Percentiles rank a stretch among this genome's conserved stretches.
phyloP scores from a whole-genome alignment of 2,329 filamentous ascomycete genomes.

The Emmonsiellopsis sp. region DNA sequence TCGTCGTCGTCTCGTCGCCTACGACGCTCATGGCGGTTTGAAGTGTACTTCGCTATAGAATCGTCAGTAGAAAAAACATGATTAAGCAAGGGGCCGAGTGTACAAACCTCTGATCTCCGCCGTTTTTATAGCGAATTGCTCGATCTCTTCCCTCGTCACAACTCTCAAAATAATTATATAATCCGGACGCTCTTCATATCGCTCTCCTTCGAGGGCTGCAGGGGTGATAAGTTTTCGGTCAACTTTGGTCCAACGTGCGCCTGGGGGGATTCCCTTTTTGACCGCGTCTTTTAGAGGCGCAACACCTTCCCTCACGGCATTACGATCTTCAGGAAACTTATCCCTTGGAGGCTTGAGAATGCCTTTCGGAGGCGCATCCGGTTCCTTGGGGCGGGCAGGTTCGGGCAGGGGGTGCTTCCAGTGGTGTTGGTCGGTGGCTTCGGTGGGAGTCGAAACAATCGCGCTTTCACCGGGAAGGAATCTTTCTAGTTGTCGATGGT shows the following conservation, averaged over 20 bases:
- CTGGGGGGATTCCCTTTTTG: constrained; percentile 63
- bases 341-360: constrained; percentile 76
- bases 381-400: constrained; percentile 37
- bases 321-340: constrained; percentile 78
- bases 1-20: not conserved
- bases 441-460: constrained; percentile 13
- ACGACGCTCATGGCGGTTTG: not conserved
- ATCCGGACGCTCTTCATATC: constrained; percentile 84
- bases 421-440: constrained; percentile 14
- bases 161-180: constrained; percentile 90
- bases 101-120: constrained; percentile 66
- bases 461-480: constrained; percentile 10
- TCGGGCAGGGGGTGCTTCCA: constrained; percentile 20
- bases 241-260: constrained; percentile 89
- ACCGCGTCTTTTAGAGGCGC: constrained; percentile 86
- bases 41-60: constrained; percentile 13
- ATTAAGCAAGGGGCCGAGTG: not conserved
- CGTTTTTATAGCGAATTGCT: constrained; percentile 73
- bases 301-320: constrained; percentile 78
- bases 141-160: constrained; percentile 78
- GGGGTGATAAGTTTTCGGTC: constrained; percentile 81
- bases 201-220: constrained; percentile 72
- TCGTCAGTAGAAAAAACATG: constrained; percentile 8
- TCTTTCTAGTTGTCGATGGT: constrained; percentile 13
- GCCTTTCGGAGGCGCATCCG: constrained; percentile 60